Base-by-base conservation (phyloP, 169 alveolate species). In the Cryptosporidium baileyi region DNA sequence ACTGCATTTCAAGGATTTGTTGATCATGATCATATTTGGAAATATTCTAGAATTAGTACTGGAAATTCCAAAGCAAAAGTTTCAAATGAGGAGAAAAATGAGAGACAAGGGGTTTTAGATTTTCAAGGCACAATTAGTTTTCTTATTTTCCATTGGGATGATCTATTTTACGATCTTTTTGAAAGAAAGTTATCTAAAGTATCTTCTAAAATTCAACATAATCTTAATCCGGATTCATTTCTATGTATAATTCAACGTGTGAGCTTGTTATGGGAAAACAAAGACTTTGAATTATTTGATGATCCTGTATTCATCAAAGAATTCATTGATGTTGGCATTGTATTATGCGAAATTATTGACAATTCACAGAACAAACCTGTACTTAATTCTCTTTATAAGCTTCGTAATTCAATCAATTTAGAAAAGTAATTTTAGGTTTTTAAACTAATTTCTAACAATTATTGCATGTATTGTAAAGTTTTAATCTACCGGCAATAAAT, bases 251-350 rank as follows among this genome's bases (percentile, higher is more conserved):
- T 74, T 17, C 85, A 74, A 54, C 60, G 60, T n/a, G 85, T 74
- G n/a, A 74, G 85, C 30, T 41, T 74, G 4, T 60, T 74, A 4
- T 74, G 85, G 85, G 85, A 51, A 54, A 74, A 74, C 24, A 74
- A 74, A 24, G 85, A 74, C 15, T 74, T 74, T 54, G 85, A 74
- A 30, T 8, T 54, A 32, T 74, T 74, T 41, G 85, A 74, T 8
- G 60, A 74, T 34, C 57, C 67, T 36, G 15, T 7, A 1, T 74
- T 74, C 54, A 30, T 74, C 6, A 32, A n/a, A 54, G 85, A 74
- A 41, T 74, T 74, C 17, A 51, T 74, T 32, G 85, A 74, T 54
- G 67, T 61, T 54, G 85, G 67, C 19, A 54, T 51, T 8, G 45
- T 57, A 28, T 36, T 74, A 26, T 54, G 85, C 40, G 61, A 61